Conservation (phyloP, 306 rosid species). For the Pyrus betulifolia region DNA sequence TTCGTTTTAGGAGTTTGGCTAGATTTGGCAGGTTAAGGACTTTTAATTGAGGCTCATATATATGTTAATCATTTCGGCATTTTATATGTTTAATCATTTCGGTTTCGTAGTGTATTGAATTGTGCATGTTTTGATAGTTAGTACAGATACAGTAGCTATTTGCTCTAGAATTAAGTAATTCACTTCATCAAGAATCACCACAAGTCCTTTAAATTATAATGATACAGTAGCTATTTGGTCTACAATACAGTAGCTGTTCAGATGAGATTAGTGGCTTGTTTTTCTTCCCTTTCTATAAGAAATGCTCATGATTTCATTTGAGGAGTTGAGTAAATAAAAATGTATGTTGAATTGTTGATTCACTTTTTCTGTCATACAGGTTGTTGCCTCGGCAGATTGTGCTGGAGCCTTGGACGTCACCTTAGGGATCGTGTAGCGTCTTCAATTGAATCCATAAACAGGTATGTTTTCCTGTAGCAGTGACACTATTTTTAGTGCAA, state of each 20-base stretch:
- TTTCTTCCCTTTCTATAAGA: neutral
- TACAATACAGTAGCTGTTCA: neutral
- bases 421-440: slow-evolving; percentile 81
- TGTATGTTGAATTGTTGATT: slow-evolving; percentile 12
- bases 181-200: no score
- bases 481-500: neutral
- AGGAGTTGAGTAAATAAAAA: neutral
- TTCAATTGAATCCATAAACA: slow-evolving; percentile 87
- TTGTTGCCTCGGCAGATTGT: slow-evolving; percentile 95
- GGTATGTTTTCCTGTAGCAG: slow-evolving; percentile 32
- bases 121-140: no score
- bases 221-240: no score
- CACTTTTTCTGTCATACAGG: slow-evolving; percentile 66
- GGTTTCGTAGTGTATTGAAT: no score
- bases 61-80: no score
- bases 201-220: no score
- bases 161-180: no score
- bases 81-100: no score
- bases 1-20: no score
- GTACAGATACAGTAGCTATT: no score
- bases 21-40: no score
- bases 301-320: neutral
- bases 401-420: slow-evolving; percentile 92
- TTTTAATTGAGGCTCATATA: no score
- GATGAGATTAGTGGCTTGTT: neutral